Conservation (phyloP, 495 filamentous ascomycete genomes). For the Amphirosellinia nigrospora region DNA sequence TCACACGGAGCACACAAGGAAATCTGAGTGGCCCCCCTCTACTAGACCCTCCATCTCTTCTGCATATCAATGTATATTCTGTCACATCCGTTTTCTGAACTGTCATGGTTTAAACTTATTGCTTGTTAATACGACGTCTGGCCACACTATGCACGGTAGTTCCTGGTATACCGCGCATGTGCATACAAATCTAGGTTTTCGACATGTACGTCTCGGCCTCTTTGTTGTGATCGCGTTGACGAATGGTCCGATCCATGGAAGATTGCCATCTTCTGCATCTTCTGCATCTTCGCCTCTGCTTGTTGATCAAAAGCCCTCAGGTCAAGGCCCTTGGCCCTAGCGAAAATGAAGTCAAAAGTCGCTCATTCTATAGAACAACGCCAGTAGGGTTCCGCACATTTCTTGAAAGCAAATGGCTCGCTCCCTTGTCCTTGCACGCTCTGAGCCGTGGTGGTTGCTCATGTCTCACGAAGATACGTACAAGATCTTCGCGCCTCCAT, state of each 20-base stretch:
- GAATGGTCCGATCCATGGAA: neutral
- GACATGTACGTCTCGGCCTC: neutral
- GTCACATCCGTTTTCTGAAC: neutral
- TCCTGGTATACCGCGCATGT: neutral
- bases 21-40: too few relatives aligned
- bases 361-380: neutral
- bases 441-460: neutral
- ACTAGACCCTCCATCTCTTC: too few relatives aligned
- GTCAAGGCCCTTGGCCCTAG: neutral
- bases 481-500: neutral
- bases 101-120: neutral
- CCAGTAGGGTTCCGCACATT: neutral
- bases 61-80: too few relatives aligned
- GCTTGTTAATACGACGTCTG: neutral
- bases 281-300: neutral
- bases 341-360: neutral
- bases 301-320: neutral
- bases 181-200: neutral
- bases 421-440: neutral
- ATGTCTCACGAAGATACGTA: neutral
- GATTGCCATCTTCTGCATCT: neutral
- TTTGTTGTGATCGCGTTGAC: neutral
- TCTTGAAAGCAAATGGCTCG: neutral
- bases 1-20: too few relatives aligned
- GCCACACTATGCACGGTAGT: neutral